These are phyloP conservation scores for Effrenium voratum DNA, from an alignment of 73 alveolate genomes.

Conservation along the genomic window DNA sequence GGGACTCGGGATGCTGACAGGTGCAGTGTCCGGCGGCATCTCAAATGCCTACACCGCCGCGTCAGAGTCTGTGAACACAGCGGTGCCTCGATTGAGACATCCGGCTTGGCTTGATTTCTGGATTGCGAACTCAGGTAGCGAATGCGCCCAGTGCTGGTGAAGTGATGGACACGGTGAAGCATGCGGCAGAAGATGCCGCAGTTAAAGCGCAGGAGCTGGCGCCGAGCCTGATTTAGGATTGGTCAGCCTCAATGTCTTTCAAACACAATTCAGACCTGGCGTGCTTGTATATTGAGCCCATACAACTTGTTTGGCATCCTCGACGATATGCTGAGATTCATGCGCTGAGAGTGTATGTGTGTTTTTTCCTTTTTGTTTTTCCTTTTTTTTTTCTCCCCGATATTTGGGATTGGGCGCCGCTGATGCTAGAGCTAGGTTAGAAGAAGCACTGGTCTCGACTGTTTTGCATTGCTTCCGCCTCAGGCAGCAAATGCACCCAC, in stretches of 20 bases:
- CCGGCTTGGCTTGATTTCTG: background rate
- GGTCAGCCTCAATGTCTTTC: background rate
- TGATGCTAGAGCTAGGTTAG: too few species aligned
- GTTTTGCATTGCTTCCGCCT: too few species aligned
- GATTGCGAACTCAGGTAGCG: constrained; percentile 11
- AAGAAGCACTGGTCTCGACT: too few species aligned
- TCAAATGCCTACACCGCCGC: constrained; percentile 91
- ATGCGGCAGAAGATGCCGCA: constrained; percentile 49
- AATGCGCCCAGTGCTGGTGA: constrained; percentile 41
- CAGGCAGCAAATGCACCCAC: constrained; percentile 18
- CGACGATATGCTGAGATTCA: background rate
- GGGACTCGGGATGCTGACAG: background rate
- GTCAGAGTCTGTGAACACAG: constrained; percentile 61
- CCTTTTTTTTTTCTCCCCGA: too few species aligned
- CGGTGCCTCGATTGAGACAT: background rate
- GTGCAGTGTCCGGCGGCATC: constrained; percentile 66
- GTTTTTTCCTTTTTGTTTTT: background rate
- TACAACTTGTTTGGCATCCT: background rate
- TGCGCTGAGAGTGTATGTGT: background rate
- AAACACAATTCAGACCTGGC: background rate
- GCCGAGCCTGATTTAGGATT: background rate
- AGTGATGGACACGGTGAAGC: constrained; percentile 67
- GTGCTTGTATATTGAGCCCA: background rate
- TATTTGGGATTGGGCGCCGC: too few species aligned
- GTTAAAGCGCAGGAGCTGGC: constrained; percentile 41